phyloP scores from a whole-genome alignment of 805 yeast genomes.

The Tetrapisispora pingtungensis region DNA sequence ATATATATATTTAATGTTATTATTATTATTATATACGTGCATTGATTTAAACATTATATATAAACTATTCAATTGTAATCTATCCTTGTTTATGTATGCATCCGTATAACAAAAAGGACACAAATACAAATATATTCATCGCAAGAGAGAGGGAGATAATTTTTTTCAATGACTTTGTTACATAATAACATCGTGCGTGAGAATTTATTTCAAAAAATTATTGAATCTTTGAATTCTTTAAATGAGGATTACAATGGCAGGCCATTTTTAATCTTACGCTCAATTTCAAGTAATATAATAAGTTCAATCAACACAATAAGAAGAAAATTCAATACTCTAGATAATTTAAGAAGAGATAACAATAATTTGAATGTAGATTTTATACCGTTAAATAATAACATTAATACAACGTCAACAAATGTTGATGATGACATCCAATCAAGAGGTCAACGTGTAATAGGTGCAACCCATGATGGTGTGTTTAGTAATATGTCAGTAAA shows the following conservation, averaged over 20 bases:
- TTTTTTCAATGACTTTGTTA: neutral
- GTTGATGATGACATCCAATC: neutral
- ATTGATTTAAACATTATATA: too few species aligned
- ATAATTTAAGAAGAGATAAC: neutral
- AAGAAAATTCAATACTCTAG: neutral
- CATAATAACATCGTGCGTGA: too few species aligned
- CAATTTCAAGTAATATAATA: neutral
- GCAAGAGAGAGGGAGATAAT: too few species aligned
- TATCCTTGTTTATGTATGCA: too few species aligned
- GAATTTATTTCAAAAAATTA: too few species aligned
- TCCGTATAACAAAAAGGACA: too few species aligned
- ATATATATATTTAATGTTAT: too few species aligned
- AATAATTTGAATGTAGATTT: too few species aligned
- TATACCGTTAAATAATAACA: neutral
- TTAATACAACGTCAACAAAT: too few species aligned
- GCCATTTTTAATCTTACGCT: neutral
- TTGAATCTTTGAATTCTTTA: neutral
- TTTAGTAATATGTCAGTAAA: constrained; percentile 87
- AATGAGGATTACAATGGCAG: neutral
- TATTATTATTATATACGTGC: too few species aligned
- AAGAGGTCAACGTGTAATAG: constrained; percentile 3
- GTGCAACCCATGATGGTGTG: constrained; percentile 62
- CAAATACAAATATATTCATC: too few species aligned
- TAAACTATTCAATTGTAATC: too few species aligned
- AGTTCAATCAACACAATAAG: neutral